These are phyloP conservation scores for Coemansia sp. DNA, from an alignment of 192 early-diverging fungal genomes.

Conservation along the genomic window DNA sequence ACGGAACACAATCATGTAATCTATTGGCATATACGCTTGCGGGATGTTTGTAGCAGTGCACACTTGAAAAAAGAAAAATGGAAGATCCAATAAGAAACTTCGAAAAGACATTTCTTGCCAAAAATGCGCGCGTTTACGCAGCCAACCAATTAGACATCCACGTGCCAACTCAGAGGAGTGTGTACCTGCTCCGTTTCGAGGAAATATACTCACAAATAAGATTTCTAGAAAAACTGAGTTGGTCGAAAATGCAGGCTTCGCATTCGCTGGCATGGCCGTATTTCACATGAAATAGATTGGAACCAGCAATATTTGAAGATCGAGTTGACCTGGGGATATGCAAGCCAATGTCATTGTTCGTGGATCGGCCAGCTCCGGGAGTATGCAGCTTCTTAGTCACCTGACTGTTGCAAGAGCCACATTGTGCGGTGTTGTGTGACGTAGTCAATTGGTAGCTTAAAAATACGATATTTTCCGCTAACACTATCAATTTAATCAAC, in stretches of 20 bases:
- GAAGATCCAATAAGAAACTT: slow-evolving; percentile 9
- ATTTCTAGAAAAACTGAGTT: not conserved
- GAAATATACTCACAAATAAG: not conserved
- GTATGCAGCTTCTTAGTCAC: not conserved
- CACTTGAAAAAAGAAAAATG: not conserved
- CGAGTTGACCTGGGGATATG: not conserved
- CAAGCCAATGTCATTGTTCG: not conserved
- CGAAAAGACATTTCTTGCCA: not conserved
- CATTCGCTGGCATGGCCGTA: not conserved
- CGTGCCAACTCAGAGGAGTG: slow-evolving; percentile 3
- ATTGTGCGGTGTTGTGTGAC: too few species aligned
- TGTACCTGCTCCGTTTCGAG: not conserved
- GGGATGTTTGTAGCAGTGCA: not conserved
- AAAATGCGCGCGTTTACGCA: slow-evolving; percentile 5
- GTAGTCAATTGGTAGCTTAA: too few species aligned
- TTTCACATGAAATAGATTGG: not conserved
- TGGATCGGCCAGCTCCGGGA: not conserved
- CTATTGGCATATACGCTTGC: not conserved
- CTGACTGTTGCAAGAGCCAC: too few species aligned
- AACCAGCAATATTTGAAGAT: not conserved
- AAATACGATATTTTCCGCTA: too few species aligned
- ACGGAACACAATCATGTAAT: slow-evolving; percentile 11
- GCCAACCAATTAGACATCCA: slow-evolving; percentile 1
- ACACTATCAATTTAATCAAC: too few species aligned
- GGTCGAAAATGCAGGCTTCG: not conserved